Percentiles rank a stretch among this genome's conserved stretches.
phyloP scores from a whole-genome alignment of 345 rosid species.

The Passiflora organensis region DNA sequence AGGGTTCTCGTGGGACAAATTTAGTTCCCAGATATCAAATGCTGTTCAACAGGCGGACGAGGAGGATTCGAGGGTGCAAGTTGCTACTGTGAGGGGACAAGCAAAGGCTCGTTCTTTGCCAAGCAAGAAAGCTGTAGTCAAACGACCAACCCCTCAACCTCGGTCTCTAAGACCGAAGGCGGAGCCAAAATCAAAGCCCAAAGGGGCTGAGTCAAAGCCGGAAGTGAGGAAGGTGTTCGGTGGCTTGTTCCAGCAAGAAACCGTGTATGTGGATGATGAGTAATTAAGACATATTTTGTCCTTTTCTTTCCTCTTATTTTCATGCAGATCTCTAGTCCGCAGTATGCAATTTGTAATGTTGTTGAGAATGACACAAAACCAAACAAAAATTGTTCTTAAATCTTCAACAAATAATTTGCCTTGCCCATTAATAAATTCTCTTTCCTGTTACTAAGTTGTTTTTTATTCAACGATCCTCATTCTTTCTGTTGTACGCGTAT shows the following conservation, averaged over 20 bases:
- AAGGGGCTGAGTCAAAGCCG: constrained; percentile 34
- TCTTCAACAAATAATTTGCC: too few relatives aligned
- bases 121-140: constrained; percentile 52
- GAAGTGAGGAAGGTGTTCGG: constrained; percentile 84
- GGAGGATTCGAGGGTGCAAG: constrained; percentile 49
- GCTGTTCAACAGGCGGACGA: constrained; percentile 43
- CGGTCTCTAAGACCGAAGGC: constrained; percentile 22
- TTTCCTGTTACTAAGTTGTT: too few relatives aligned
- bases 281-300: constrained; percentile 24
- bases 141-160: constrained; percentile 24
- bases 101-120: constrained; percentile 67
- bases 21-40: constrained; percentile 56
- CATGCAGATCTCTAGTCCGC: too few relatives aligned
- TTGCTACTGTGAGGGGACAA: constrained; percentile 87
- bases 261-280: constrained; percentile 76
- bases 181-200: constrained; percentile 30
- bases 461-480: too few relatives aligned
- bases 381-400: too few relatives aligned
- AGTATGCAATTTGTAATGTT: too few relatives aligned
- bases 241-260: constrained; percentile 88
- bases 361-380: too few relatives aligned
- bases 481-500: too few relatives aligned
- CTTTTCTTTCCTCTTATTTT: not conserved
- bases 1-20: constrained; percentile 62
- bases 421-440: too few relatives aligned